Evolutionary conservation across 2,329 filamentous ascomycete genomes (phyloP).

Genomic region (Colletotrichum viniferum): DNA sequence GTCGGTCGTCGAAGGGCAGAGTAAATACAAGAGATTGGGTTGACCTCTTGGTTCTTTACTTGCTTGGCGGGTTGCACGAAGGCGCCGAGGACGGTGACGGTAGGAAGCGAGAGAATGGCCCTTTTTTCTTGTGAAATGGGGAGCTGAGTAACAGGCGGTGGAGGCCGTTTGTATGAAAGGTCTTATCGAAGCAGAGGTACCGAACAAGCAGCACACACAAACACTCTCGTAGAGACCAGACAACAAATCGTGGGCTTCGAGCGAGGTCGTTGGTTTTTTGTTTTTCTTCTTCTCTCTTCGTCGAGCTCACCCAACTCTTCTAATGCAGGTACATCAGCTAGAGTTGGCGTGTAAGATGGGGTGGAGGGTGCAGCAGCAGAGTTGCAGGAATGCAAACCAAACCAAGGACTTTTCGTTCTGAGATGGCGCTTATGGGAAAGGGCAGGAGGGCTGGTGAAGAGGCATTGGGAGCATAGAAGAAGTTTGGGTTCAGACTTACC

Average conservation of each 20-base stretch:
- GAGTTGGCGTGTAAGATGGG: constrained; percentile 17
- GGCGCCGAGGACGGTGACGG: constrained; percentile 14
- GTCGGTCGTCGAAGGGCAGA: background rate
- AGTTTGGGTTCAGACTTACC: constrained; percentile 17
- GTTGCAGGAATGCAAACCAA: constrained; percentile 4
- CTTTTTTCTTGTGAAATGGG: constrained; percentile 2
- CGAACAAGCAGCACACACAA: constrained; percentile 13
- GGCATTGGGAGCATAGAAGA: constrained; percentile 18
- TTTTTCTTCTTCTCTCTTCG: constrained; percentile 9
- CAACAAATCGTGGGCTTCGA: background rate
- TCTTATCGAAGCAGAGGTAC: background rate
- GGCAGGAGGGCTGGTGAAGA: constrained; percentile 7
- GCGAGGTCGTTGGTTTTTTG: background rate
- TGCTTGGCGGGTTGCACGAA: constrained; percentile 11
- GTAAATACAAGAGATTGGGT: background rate
- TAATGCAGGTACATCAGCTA: constrained; percentile 24
- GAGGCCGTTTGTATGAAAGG: constrained; percentile 17
- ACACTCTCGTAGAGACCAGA: background rate
- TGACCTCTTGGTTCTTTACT: background rate
- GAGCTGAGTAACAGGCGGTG: constrained; percentile 18
- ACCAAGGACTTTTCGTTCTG: background rate
- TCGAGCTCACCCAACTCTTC: constrained; percentile 21
- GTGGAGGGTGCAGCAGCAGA: background rate
- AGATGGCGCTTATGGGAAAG: background rate
- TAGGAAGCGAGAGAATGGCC: constrained; percentile 20